Evolutionary conservation across 148 eudicot genomes (phyloP), one percentile per base, ranked within the genome.

Genomic region (Chenopodium berlandieri): DNA sequence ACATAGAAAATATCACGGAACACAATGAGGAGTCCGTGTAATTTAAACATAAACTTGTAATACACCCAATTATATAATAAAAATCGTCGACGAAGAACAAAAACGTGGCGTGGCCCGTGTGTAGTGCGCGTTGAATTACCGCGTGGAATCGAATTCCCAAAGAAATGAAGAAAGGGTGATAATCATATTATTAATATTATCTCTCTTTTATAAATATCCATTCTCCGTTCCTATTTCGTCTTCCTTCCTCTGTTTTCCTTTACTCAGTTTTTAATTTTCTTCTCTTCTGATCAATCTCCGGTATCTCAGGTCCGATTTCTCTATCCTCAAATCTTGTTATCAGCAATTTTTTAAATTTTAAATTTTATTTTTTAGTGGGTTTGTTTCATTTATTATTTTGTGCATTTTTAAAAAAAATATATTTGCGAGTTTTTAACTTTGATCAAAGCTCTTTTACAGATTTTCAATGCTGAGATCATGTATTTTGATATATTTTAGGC

Each of bases 71-170:
- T 0, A 16, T 50, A 50, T 2, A 50, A 50, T 50, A 13, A 9
- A 50, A 9, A 50, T 9, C 2, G 12, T 12, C 54, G 44, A 50
- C 54, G 2, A 50, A 12, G 7, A 12, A 7, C 30, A 19, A 40
- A 6, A 40, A 40, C 44, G 44, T 40, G 44, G 44, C 44, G 44
- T 19, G 27, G 4, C 19, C 65, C 88, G 86, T 84, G 90, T 69
- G 80, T 4, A 56, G 13, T 83, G 78, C 91, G 91, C 91, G 91
- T 87, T 34, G 10, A 70, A 70, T 25, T 37, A 34, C 81, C 78
- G 89, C 88, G 80, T 86, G 75, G 85, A 76, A 80, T 85, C 76
- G 52, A 56, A 74, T 74, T 52, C 17, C 25, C 79, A 16, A 14
- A 60, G 44, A 40, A 60, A 44, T 10, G 25, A 22, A 22, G 31